Conservation (phyloP, 345 rosid species). For the Arabidopsis suecica region DNA sequence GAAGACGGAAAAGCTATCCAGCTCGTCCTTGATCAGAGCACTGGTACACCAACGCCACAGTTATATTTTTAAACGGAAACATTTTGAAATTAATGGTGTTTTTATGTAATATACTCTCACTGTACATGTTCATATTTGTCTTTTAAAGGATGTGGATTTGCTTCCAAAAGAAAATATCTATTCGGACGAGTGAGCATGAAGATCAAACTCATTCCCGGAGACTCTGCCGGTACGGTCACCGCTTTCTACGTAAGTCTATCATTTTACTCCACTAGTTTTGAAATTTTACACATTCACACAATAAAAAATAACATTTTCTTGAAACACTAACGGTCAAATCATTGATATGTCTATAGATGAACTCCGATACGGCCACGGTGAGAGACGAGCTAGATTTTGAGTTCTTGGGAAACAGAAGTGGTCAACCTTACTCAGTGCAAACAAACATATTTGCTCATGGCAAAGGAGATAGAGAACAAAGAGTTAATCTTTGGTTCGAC, state of each 20-base stretch:
- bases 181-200: slow-evolving; percentile 90
- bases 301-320: neutral
- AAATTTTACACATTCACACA: neutral
- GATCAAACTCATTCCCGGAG: slow-evolving; percentile 92
- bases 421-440: slow-evolving; percentile 94
- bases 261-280: neutral
- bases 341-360: slow-evolving; percentile 58
- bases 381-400: slow-evolving; percentile 93
- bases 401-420: slow-evolving; percentile 85
- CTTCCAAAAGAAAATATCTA: slow-evolving; percentile 75
- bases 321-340: neutral
- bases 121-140: neutral
- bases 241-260: slow-evolving; percentile 77
- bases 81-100: neutral
- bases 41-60: slow-evolving; percentile 52
- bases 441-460: slow-evolving; percentile 91
- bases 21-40: slow-evolving; percentile 76
- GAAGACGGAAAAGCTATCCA: slow-evolving; percentile 80
- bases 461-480: slow-evolving; percentile 88
- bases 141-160: slow-evolving; percentile 82
- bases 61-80: neutral
- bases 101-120: neutral
- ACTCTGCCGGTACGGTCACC: slow-evolving; percentile 98
- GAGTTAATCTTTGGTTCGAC: slow-evolving; percentile 95
- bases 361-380: slow-evolving; percentile 66